Evolutionary conservation across 1,284 basidiomycete species (phyloP).

Genomic region (Volvariella surrecta): DNA sequence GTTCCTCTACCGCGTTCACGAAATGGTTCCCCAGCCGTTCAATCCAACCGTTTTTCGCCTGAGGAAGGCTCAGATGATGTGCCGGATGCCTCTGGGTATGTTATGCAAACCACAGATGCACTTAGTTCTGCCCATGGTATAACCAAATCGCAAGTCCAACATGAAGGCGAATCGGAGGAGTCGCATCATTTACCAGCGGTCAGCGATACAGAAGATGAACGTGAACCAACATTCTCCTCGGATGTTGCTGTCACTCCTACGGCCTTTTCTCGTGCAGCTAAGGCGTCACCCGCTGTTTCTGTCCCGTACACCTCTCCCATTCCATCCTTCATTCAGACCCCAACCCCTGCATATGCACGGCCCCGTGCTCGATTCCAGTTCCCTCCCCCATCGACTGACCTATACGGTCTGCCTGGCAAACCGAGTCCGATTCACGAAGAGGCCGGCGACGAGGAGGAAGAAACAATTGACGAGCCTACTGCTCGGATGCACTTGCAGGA

Average conservation of each 20-base stretch:
- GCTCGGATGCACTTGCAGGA: constrained; percentile 19
- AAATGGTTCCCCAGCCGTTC: not conserved
- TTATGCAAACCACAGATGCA: constrained; percentile 42
- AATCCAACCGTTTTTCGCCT: too few relatives aligned
- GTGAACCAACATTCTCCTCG: constrained; percentile 64
- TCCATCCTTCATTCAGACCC: constrained; percentile 47
- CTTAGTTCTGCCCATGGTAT: constrained; percentile 30
- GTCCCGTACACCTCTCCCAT: constrained; percentile 32
- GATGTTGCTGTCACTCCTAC: constrained; percentile 21
- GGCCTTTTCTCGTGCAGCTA: constrained; percentile 10
- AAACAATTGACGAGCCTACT: constrained; percentile 17
- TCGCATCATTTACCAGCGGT: constrained; percentile 8
- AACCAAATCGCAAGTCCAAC: constrained; percentile 1
- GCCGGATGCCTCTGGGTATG: constrained; percentile 12
- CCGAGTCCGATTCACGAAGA: constrained; percentile 13
- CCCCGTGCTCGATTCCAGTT: constrained; percentile 51
- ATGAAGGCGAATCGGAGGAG: constrained; percentile 9
- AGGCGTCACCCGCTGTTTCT: constrained; percentile 21
- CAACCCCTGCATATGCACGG: constrained; percentile 55
- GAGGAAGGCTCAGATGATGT: too few relatives aligned
- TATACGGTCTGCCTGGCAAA: constrained; percentile 23
- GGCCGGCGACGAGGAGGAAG: constrained; percentile 13
- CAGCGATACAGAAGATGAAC: constrained; percentile 20
- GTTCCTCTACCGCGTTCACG: not conserved
- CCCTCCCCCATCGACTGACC: constrained; percentile 28